These are phyloP conservation scores for Colletotrichum cuscutae DNA, from an alignment of 2,329 filamentous ascomycete species.

Conservation along the genomic window DNA sequence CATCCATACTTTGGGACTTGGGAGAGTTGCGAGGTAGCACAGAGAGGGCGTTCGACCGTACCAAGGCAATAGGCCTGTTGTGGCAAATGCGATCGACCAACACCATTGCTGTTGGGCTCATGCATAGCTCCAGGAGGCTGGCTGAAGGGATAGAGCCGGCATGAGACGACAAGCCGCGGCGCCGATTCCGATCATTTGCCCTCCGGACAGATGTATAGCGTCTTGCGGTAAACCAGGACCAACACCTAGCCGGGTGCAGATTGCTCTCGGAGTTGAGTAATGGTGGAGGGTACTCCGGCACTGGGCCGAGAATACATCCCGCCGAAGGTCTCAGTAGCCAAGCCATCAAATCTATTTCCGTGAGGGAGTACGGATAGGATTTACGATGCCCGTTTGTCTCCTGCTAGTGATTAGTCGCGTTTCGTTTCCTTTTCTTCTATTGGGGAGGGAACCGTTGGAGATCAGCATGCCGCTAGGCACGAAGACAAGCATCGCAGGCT, in stretches of 20 bases:
- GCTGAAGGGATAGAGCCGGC: neutral
- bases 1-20: neutral
- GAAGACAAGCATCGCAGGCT: neutral
- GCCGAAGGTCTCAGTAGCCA: neutral
- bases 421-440: neutral
- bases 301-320: neutral
- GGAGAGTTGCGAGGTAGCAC: neutral
- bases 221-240: neutral
- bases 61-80: constrained; percentile 3
- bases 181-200: neutral
- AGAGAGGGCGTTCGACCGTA: neutral
- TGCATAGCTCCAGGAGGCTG: constrained; percentile 17
- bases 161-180: constrained; percentile 17
- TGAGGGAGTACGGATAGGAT: neutral
- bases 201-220: constrained; percentile 9
- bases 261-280: neutral
- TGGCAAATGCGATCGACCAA: constrained; percentile 24
- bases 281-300: neutral
- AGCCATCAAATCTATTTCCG: constrained; percentile 28
- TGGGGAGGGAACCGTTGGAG: neutral
- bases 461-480: neutral
- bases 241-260: neutral
- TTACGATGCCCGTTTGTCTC: neutral
- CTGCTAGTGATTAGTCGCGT: constrained; percentile 15
- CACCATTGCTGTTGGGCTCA: constrained; percentile 17